phyloP scores from a whole-genome alignment of 164 flowering plant genomes.

The Cinnamomum chago region DNA sequence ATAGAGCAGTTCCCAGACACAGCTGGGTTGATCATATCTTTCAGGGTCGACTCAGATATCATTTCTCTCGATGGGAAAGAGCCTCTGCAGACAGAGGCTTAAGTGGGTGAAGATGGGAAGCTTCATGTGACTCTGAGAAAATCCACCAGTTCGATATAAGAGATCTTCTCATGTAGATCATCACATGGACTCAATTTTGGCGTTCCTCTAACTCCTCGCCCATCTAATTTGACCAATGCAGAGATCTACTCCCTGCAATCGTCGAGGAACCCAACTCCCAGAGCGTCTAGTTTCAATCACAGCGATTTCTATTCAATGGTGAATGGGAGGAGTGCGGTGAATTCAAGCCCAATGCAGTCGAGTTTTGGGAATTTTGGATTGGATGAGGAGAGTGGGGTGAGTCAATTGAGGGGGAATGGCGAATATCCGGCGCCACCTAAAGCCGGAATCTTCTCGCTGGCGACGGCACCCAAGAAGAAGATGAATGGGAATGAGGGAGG shows the following conservation, averaged over 20 bases:
- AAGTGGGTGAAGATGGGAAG: constrained; percentile 80
- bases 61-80: constrained; percentile 75
- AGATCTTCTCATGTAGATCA: constrained; percentile 55
- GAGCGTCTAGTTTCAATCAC: constrained; percentile 85
- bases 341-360: constrained; percentile 60
- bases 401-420: constrained; percentile 1
- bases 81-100: constrained; percentile 73
- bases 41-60: constrained; percentile 72
- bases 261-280: constrained; percentile 72
- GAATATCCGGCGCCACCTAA: constrained; percentile 46
- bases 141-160: constrained; percentile 69
- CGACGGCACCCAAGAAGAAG: constrained; percentile 35
- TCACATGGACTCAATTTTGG: constrained; percentile 53
- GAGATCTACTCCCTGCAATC: constrained; percentile 90
- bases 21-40: constrained; percentile 75
- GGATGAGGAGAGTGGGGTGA: constrained; percentile 40
- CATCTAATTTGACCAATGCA: constrained; percentile 75
- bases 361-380: constrained; percentile 49
- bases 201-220: constrained; percentile 58
- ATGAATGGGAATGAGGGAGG: constrained; percentile 44
- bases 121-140: constrained; percentile 80
- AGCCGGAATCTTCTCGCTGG: constrained; percentile 62
- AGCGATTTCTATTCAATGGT: constrained; percentile 73
- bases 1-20: constrained; percentile 87
- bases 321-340: constrained; percentile 39